Evolutionary conservation across 352 stramenopile species (phyloP), one percentile per base, ranked within the genome.

Genomic region (Phytophthora multivora): DNA sequence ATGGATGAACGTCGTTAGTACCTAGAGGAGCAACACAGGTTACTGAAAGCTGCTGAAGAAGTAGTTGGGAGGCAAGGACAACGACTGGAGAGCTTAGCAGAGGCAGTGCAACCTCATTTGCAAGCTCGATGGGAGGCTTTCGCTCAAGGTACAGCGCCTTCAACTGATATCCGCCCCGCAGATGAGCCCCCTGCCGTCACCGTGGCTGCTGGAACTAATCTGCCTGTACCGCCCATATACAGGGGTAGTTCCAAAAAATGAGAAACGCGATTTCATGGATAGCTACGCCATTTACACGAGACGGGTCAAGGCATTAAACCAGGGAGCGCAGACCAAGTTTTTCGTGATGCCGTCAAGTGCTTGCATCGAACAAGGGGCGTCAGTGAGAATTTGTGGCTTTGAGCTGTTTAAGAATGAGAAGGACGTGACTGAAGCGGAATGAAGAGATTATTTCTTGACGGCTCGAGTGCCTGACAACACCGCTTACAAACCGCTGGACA

Each of bases 1-100:
- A 68, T 68, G 59, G 38, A 63, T 13, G 50, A 68, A 5, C 51
- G 53, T 25, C 43, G 45, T 0, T 26, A 58, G 6, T 57, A 67
- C 5, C 41, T 63, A 0, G 15, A 53, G 10, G 45, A 62, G 7
- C 36, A 68, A 30, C 69, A 66, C 41, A 46, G 21, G 11, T 21
- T 51, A 3, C 38, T 69, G 28, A 51, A 11, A 12, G 49, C 58
- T 3, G 42, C 58, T 8, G 42, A 60, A 21, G 9, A 57, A 10
- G 51, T 51, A 8, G 45, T 67, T 4, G 59, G 51, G 6, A 25
- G 51, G 1, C 43, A 61, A 51, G 42, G 35, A 8, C 36, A 54
- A 8, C 19, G 45, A 38, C 45, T 58, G 0, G 30, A 68, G 4
- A 63, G 21, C 13, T 5, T 56, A 7, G 13, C 33, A 25, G 49